A percentile compares a stretch with the other conserved stretches of the same genome.
Evolutionary conservation across 371 early-diverging fungal genomes (phyloP).

Genomic region (Circinella umbellata): DNA sequence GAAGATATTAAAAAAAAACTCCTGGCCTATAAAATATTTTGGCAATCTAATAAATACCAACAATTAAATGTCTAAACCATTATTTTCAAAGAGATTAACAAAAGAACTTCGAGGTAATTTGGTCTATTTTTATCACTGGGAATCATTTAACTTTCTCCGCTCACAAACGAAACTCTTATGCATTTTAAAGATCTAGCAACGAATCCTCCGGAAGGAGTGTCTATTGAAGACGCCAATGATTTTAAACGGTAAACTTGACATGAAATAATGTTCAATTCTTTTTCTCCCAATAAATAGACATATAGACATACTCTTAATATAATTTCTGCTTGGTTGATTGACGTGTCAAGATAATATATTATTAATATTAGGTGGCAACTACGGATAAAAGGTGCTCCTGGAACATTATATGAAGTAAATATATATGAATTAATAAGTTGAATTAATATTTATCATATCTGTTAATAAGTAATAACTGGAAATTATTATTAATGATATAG

Average conservation of each 20-base stretch:
- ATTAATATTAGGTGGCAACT: slow-evolving; percentile 59
- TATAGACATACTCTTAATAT: no score
- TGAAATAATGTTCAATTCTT: neutral
- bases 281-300: no score
- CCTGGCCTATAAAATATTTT: neutral
- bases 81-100: slow-evolving; percentile 47
- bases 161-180: neutral
- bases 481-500: slow-evolving; percentile 5
- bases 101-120: slow-evolving; percentile 60
- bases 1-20: neutral
- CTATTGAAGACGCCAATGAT: slow-evolving; percentile 60
- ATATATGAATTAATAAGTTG: neutral
- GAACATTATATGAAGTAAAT: slow-evolving; percentile 68
- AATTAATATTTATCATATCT: no score
- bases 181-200: slow-evolving; percentile 50
- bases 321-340: neutral
- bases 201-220: slow-evolving; percentile 65
- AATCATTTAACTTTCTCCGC: slow-evolving; percentile 2
- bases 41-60: neutral
- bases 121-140: neutral
- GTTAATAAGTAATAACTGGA: no score
- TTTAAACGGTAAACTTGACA: slow-evolving; percentile 52
- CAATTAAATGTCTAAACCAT: slow-evolving; percentile 24
- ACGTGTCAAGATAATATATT: neutral
- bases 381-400: slow-evolving; percentile 65